Evolutionary conservation across 2,329 filamentous ascomycete species (phyloP).

Genomic region (Rugonectria rugulosa): DNA sequence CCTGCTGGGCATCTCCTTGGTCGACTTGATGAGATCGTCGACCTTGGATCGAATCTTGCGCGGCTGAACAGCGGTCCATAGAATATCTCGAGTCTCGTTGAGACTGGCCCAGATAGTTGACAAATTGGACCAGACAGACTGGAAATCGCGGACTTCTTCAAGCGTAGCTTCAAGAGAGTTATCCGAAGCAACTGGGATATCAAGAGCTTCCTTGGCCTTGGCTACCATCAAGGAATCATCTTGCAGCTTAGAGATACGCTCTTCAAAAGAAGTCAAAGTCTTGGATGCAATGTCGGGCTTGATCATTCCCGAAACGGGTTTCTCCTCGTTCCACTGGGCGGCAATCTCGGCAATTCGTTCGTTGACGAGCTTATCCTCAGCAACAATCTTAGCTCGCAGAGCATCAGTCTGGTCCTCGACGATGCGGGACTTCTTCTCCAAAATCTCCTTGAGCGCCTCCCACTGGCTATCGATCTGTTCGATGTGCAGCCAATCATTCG

Average conservation of each 20-base stretch:
- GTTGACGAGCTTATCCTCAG: slow-evolving; percentile 89
- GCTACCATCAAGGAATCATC: slow-evolving; percentile 92
- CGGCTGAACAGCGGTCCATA: slow-evolving; percentile 96
- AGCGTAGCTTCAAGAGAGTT: slow-evolving; percentile 84
- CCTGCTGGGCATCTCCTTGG: slow-evolving; percentile 97
- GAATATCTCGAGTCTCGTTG: slow-evolving; percentile 88
- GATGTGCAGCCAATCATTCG: slow-evolving; percentile 91
- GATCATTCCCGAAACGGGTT: slow-evolving; percentile 94
- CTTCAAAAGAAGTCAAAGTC: slow-evolving; percentile 83
- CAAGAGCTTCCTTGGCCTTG: slow-evolving; percentile 95
- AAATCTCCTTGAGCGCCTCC: slow-evolving; percentile 89
- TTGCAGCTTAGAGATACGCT: slow-evolving; percentile 83
- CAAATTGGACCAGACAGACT: slow-evolving; percentile 95
- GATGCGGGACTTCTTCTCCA: slow-evolving; percentile 91
- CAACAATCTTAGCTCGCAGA: slow-evolving; percentile 90
- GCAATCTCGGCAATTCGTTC: slow-evolving; percentile 89
- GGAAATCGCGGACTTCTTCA: slow-evolving; percentile 98
- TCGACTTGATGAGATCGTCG: slow-evolving; percentile 94
- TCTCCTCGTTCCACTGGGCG: slow-evolving; percentile 91
- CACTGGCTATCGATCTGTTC: slow-evolving; percentile 97
- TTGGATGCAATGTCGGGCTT: slow-evolving; percentile 87
- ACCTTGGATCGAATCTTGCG: slow-evolving; percentile 90
- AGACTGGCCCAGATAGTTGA: slow-evolving; percentile 97
- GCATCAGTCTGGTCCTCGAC: slow-evolving; percentile 97
- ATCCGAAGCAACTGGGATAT: slow-evolving; percentile 81